Conservation (phyloP, 2,329 filamentous ascomycete genomes). For the Pseudopithomyces chartarum region DNA sequence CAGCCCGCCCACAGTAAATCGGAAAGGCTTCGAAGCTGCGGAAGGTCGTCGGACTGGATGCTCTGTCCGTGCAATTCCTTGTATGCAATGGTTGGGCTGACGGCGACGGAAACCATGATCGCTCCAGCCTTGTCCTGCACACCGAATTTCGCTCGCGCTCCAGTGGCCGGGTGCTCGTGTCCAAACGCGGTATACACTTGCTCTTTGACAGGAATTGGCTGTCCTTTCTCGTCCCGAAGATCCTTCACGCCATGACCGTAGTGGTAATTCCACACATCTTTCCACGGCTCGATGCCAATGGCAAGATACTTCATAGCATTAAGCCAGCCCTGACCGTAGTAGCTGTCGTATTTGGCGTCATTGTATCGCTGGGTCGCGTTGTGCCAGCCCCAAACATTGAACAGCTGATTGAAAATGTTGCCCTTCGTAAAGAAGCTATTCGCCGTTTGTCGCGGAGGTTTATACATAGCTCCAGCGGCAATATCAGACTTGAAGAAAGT, state of each 20-base stretch:
- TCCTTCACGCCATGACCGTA: not conserved
- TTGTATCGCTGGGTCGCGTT: not conserved
- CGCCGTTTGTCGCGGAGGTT: not conserved
- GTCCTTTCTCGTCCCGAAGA: not conserved
- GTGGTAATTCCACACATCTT: not conserved
- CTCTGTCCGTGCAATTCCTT: not conserved
- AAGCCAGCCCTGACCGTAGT: not conserved
- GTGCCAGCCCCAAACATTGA: not conserved
- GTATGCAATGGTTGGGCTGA: not conserved
- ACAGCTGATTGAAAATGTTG: not conserved
- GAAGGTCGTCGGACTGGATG: not conserved
- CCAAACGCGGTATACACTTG: not conserved
- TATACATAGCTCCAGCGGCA: not conserved
- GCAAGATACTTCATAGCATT: not conserved
- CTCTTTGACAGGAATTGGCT: not conserved
- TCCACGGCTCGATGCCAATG: not conserved
- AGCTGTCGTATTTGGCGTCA: not conserved
- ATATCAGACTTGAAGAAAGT: not conserved
- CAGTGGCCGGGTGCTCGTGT: not conserved
- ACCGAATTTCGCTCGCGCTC: not conserved
- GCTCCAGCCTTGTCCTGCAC: not conserved
- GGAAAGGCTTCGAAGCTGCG: not conserved
- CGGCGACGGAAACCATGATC: not conserved
- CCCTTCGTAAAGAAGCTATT: not conserved
- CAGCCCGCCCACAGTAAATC: not conserved